Evolutionary conservation across 1,139 yeast genomes (phyloP).

Genomic region (Zygosaccharomyces sapae): DNA sequence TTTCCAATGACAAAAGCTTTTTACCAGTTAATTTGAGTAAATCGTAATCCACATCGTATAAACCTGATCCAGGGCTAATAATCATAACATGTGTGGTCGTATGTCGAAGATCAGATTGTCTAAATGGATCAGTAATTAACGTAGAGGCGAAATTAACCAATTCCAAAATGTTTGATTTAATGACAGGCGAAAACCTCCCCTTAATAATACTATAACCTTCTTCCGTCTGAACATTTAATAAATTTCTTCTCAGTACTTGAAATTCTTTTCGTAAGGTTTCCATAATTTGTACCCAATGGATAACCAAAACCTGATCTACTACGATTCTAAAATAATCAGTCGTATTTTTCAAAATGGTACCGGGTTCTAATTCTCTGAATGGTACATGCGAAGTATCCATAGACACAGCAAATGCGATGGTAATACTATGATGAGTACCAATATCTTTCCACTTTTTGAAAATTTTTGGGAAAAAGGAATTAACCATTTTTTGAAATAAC

Average conservation of each 20-base stretch:
- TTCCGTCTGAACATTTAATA: conserved; percentile 48
- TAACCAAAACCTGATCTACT: conserved; percentile 86
- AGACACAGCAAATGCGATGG: conserved; percentile 78
- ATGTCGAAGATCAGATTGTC: conserved; percentile 81
- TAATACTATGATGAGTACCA: conserved; percentile 85
- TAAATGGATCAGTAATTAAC: conserved; percentile 71
- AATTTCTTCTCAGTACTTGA: conserved; percentile 73
- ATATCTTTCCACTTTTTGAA: conserved; percentile 83
- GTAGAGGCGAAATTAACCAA: conserved; percentile 82
- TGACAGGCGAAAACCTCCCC: conserved; percentile 73
- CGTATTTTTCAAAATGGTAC: conserved; percentile 66
- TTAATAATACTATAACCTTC: conserved; percentile 39
- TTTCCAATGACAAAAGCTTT: conserved; percentile 70
- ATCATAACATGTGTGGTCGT: conserved; percentile 82
- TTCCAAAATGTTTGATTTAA: conserved; percentile 84
- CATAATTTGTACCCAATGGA: conserved; percentile 90
- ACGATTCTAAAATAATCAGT: conserved; percentile 87
- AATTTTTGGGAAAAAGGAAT: conserved; percentile 83
- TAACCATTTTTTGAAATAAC: conserved; percentile 85
- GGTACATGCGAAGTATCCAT: conserved; percentile 63
- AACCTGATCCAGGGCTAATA: conserved; percentile 88
- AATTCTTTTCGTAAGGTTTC: conserved; percentile 79
- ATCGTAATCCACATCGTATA: conserved; percentile 86
- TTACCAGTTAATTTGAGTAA: conserved; percentile 70
- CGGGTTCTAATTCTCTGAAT: conserved; percentile 55